Evolutionary conservation across 164 flowering plant species (phyloP), one percentile per base, ranked within the genome.

Genomic region (Magnolia kwangsiensis): DNA sequence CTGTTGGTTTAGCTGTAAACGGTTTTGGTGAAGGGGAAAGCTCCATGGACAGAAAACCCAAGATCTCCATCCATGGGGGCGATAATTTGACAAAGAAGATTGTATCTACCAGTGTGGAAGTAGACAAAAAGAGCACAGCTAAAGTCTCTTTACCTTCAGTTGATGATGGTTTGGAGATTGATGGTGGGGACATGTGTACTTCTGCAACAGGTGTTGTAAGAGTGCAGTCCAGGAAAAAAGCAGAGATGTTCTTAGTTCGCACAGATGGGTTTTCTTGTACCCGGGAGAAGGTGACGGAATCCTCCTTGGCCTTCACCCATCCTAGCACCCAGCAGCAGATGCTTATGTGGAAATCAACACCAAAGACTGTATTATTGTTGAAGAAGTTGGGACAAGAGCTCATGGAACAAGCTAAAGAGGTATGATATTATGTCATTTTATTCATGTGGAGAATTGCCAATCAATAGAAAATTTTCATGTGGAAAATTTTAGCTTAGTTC

Each of bases 261-360:
- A 95, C 99, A 13, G 99, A 95, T 88, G 99, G 99, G 50, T 87
- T 88, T 75, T 91, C 99, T 77, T 93, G 98, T 83, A 77, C 86
- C 55, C 83, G 99, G 75, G 99, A 95, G 82, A 93, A 89, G 84
- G 99, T 95, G 66, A 93, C 98, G 50, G 99, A 96, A 82, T 86
- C 99, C 19, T 96, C 99, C 67, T 84, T 96, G 85, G 98, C 98
- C 29, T 93, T 96, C 81, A 89, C 98, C 73, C 98, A 96, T 83
- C 99, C 99, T 49, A 96, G 98, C 78, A 96, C 99, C 67, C 99
- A 93, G 88, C 99, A 93, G 79, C 99, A 96, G 87, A 96, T 93
- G 99, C 98, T 96, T 74, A 86, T 93, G 95, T 96, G 99, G 99
- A 96, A 93, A 85, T 89, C 99, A 63, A 80, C 93, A 0, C 99